phyloP scores from a whole-genome alignment of 345 rosid species.

The Rubroshorea leprosula region DNA sequence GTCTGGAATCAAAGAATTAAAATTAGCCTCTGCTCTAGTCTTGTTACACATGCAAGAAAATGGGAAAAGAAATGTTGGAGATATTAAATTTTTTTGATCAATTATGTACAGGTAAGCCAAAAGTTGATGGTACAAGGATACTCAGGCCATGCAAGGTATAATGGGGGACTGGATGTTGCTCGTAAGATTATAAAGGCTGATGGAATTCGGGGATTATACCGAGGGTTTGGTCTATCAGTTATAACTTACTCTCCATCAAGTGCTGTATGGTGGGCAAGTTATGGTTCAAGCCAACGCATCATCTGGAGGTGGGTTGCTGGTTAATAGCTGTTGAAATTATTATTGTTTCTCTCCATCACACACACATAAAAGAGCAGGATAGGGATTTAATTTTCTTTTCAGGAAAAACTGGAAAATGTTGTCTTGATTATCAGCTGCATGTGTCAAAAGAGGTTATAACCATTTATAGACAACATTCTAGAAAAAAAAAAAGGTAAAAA shows the following conservation, averaged over 20 bases:
- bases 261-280: conserved; percentile 99
- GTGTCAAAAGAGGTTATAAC: too few relatives aligned
- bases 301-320: conserved; percentile 68
- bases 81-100: conserved; percentile 5
- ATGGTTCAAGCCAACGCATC: conserved; percentile 92
- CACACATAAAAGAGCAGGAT: too few relatives aligned
- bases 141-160: conserved; percentile 77
- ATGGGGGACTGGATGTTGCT: conserved; percentile 91
- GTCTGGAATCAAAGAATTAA: not conserved
- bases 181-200: conserved; percentile 69
- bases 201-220: conserved; percentile 81
- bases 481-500: too few relatives aligned
- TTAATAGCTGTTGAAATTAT: not conserved
- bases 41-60: not conserved
- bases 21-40: not conserved
- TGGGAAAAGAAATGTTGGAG: not conserved
- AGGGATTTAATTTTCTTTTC: too few relatives aligned
- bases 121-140: conserved; percentile 99
- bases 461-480: too few relatives aligned
- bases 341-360: too few relatives aligned
- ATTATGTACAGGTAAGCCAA: conserved; percentile 71
- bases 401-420: too few relatives aligned
- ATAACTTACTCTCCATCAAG: conserved; percentile 96
- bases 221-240: conserved; percentile 93
- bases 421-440: too few relatives aligned